Evolutionary conservation across 225 moss, liverwort and hornwort genomes (phyloP).

Genomic region (Pleurozium schreberi): DNA sequence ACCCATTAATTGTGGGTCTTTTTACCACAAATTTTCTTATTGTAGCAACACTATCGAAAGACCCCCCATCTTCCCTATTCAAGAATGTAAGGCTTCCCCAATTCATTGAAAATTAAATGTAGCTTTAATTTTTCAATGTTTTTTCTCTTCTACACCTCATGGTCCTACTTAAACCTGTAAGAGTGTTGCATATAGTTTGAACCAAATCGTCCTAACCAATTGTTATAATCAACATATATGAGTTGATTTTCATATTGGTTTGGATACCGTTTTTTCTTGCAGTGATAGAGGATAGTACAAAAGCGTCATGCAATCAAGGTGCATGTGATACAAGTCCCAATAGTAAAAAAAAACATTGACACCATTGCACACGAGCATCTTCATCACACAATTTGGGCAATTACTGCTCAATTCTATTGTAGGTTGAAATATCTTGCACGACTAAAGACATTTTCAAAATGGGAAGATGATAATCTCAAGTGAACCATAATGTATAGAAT

Average conservation of each 20-base stretch:
- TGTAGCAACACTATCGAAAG: background rate
- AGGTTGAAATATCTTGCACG: background rate
- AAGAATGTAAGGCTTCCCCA: background rate
- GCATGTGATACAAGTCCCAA: background rate
- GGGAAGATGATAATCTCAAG: background rate
- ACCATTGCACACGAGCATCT: rapidly evolving
- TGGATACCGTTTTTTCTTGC: too few species aligned
- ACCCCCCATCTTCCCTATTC: background rate
- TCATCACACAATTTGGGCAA: background rate
- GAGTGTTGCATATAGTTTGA: too few species aligned
- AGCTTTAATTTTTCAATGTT: background rate
- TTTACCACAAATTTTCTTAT: background rate
- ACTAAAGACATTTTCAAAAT: background rate
- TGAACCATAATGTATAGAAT: background rate
- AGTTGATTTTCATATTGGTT: too few species aligned
- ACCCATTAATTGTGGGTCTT: background rate
- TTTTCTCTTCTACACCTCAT: background rate
- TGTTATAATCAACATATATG: too few species aligned
- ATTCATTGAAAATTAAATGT: background rate
- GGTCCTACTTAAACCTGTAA: background rate
- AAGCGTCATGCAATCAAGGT: rapidly evolving
- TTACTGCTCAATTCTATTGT: background rate
- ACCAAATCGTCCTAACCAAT: too few species aligned
- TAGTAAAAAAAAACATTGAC: background rate
- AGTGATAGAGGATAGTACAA: background rate